These are phyloP conservation scores for Pyrrhoderma lamaoense DNA, from an alignment of 1,284 basidiomycete species.

Conservation along the genomic window DNA sequence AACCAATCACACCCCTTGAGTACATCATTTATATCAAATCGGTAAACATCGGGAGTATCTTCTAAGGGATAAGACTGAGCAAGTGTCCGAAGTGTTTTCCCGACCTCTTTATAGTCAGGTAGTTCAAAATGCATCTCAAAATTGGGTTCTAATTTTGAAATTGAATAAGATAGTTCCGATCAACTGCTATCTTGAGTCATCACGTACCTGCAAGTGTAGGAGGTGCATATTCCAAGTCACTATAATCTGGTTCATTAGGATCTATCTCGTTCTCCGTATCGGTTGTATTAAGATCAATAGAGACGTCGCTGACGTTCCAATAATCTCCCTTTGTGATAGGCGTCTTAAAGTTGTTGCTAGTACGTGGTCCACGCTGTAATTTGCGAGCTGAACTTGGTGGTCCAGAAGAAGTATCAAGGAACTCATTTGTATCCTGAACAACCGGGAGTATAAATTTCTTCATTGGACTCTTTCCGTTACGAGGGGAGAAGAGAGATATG, in stretches of 20 bases:
- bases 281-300: constrained; percentile 36
- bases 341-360: constrained; percentile 48
- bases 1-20: constrained; percentile 14
- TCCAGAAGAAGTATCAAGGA: constrained; percentile 32
- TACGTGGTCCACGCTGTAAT: constrained; percentile 39
- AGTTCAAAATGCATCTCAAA: constrained; percentile 50
- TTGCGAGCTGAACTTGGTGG: constrained; percentile 60
- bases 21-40: constrained; percentile 13
- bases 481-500: constrained; percentile 24
- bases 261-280: constrained; percentile 31
- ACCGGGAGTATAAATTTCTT: constrained; percentile 29
- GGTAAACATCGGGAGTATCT: constrained; percentile 1
- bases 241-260: constrained; percentile 38
- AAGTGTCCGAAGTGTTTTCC: constrained; percentile 35
- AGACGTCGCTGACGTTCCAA: constrained; percentile 67
- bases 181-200: not conserved
- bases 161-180: constrained; percentile 7
- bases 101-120: constrained; percentile 50
- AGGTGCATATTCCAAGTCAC: constrained; percentile 74
- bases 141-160: constrained; percentile 33
- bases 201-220: constrained; percentile 56
- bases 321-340: constrained; percentile 58
- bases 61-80: constrained; percentile 31
- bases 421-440: constrained; percentile 23
- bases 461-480: constrained; percentile 23